Evolutionary conservation across 257 asterid genomes (phyloP).

Genomic region (Rhazya stricta): DNA sequence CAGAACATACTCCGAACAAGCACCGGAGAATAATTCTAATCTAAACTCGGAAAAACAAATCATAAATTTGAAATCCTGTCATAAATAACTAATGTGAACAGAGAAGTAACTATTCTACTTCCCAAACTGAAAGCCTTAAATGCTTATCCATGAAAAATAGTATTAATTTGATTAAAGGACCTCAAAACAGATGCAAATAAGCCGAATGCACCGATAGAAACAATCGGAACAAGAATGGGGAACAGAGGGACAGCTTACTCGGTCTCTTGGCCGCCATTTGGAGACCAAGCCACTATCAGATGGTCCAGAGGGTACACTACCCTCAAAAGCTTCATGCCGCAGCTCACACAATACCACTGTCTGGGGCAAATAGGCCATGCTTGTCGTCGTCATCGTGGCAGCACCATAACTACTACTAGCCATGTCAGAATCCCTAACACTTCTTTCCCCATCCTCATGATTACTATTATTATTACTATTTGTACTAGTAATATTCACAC

Average conservation of each 20-base stretch:
- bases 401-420: slow-evolving; percentile 54
- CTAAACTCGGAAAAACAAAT: background rate
- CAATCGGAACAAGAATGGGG: background rate
- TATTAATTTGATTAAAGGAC: background rate
- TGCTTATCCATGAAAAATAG: background rate
- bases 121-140: background rate
- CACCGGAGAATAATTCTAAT: background rate
- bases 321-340: slow-evolving; percentile 90
- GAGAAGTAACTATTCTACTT: background rate
- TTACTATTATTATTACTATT: slow-evolving; percentile 1
- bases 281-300: slow-evolving; percentile 85
- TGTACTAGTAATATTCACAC: slow-evolving; percentile 33
- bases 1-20: background rate
- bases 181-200: background rate
- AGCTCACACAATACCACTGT: slow-evolving; percentile 83
- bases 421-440: slow-evolving; percentile 62
- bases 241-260: slow-evolving; percentile 45
- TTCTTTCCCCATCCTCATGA: slow-evolving; percentile 42
- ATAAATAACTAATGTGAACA: background rate
- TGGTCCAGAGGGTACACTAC: slow-evolving; percentile 70
- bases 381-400: slow-evolving; percentile 55
- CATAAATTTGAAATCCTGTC: background rate
- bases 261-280: slow-evolving; percentile 90
- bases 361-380: slow-evolving; percentile 90
- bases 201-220: background rate